Conservation (phyloP, 2,329 filamentous ascomycete genomes). For the Diaporthe helianthi region DNA sequence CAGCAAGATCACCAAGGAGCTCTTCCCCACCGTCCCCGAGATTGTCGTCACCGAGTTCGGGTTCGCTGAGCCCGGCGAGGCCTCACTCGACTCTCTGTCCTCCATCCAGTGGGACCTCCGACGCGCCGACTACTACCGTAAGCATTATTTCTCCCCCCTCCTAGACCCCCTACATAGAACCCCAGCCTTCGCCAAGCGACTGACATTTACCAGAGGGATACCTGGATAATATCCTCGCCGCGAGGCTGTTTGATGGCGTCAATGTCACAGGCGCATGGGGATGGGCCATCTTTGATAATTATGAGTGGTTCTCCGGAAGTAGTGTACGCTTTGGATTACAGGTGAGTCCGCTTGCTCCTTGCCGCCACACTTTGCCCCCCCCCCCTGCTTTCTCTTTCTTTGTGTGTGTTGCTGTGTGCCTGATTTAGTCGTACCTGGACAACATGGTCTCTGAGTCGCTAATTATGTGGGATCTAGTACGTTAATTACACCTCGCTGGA, state of each 20-base stretch:
- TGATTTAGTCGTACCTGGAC: background rate
- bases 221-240: slow-evolving; percentile 9
- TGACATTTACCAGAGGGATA: background rate
- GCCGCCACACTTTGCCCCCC: background rate
- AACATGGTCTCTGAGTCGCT: background rate
- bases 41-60: slow-evolving; percentile 26
- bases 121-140: slow-evolving; percentile 17
- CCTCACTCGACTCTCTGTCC: background rate
- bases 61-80: slow-evolving; percentile 18
- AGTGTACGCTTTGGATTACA: slow-evolving; percentile 25
- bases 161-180: no score
- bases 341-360: background rate
- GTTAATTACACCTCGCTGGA: slow-evolving; percentile 24
- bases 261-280: slow-evolving; percentile 25
- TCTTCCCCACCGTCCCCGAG: slow-evolving; percentile 17
- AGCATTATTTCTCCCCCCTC: background rate
- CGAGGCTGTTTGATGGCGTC: slow-evolving; percentile 18
- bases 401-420: background rate
- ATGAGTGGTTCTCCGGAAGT: slow-evolving; percentile 21
- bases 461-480: background rate
- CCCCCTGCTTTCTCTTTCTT: background rate
- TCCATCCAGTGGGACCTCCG: slow-evolving; percentile 20
- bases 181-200: no score
- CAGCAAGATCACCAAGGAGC: slow-evolving; percentile 24
- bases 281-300: slow-evolving; percentile 26